Evolutionary conservation across 768 basidiomycete genomes (phyloP), one percentile per base, ranked within the genome.

Genomic region (Vararia minispora): DNA sequence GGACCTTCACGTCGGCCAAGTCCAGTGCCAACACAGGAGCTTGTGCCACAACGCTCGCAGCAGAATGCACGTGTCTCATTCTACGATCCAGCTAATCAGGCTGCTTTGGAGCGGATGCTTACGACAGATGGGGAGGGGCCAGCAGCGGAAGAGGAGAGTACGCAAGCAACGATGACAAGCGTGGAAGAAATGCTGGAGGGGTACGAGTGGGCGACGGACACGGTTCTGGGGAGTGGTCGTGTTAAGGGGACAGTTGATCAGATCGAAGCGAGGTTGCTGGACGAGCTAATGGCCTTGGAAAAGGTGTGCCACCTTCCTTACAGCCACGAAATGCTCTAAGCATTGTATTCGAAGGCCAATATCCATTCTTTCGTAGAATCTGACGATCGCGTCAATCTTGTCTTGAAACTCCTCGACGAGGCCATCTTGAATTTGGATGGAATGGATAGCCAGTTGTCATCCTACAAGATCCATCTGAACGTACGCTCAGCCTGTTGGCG

Each of bases 101-200:
- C 70, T 20, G 58, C 67, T 18, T 64, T 87, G 12, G 83, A 88
- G 50, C 72, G 82, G 2, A 63, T 91, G 12, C 68, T 89, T 12
- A 66, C 66, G 22, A 61, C 58, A 3, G 56, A 58, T 18, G 49
- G 39, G 2, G 56, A 54, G 20, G 58, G 48, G 8, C 46, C 40
- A 1, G 54, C 55, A 28, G 52, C 48, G 10, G 79, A 79, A 40
- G 81, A 82, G 37, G 85, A 87, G 49, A 76, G 72, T 40, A 70
- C 75, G 9, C 80, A 87, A 46, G 85, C 80, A 7, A 88, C 87
- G 3, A 69, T 99, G 61, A 65, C 81, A 5, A 95, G 78, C 57
- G 90, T 99, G 2, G 95, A 99, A 55, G 95, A 99, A 56, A 92
- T 99, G 89, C 68, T 99, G 18, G 95, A 99, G 52, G 92, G 95